Percentiles rank a stretch among this genome's conserved stretches.
phyloP scores from a whole-genome alignment of 139 green algal species.

The Spirogloea muscicola region DNA sequence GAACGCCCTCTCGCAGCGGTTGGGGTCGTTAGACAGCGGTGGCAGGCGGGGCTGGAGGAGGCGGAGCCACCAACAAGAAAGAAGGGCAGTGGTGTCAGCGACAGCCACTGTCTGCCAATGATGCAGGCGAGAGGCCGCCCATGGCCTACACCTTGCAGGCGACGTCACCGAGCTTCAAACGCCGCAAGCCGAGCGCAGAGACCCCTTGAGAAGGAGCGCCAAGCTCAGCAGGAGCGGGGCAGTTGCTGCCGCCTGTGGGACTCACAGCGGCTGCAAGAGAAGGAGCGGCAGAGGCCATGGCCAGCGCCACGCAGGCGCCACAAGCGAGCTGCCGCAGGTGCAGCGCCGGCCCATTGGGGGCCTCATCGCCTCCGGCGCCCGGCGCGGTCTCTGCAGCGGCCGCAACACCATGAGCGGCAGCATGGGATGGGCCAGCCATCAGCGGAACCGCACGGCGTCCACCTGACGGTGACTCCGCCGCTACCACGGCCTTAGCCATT shows the following conservation, averaged over 20 bases:
- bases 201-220: neutral
- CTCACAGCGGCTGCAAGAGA: slow-evolving; percentile 8
- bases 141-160: neutral
- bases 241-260: too few relatives aligned
- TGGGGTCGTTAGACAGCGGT: slow-evolving; percentile 36
- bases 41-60: slow-evolving; percentile 27
- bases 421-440: too few relatives aligned
- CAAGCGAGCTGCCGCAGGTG: slow-evolving; percentile 2
- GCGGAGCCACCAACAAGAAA: neutral
- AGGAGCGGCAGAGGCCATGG: neutral
- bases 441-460: too few relatives aligned
- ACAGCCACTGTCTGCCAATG: neutral
- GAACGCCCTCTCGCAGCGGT: slow-evolving; percentile 29
- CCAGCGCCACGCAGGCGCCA: slow-evolving; percentile 4
- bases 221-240: neutral
- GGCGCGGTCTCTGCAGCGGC: too few relatives aligned
- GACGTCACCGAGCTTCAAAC: neutral
- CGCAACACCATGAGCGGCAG: too few relatives aligned
- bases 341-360: too few relatives aligned
- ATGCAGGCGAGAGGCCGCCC: neutral
- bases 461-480: too few relatives aligned
- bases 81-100: neutral
- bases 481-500: too few relatives aligned
- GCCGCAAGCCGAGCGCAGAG: neutral
- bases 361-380: too few relatives aligned